A percentile compares a stretch with the other conserved stretches of the same genome.
Evolutionary conservation across 2,329 filamentous ascomycete genomes (phyloP).

Genomic region (Epicoccum nigrum): DNA sequence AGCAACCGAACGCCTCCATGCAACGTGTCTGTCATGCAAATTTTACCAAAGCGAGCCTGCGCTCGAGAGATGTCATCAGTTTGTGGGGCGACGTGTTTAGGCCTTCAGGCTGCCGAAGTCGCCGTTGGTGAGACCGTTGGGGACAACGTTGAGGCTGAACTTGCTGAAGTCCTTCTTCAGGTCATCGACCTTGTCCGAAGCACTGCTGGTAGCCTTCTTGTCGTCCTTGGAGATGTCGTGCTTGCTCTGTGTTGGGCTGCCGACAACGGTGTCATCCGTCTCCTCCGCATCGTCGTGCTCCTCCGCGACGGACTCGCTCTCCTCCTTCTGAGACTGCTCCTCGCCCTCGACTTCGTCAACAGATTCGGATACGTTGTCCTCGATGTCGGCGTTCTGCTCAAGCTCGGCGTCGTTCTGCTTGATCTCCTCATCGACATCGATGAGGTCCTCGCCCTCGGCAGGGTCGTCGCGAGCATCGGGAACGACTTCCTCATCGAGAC

Average conservation of each 20-base stretch:
- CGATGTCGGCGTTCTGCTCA: slow-evolving; percentile 34
- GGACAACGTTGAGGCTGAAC: slow-evolving; percentile 15
- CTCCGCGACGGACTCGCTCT: slow-evolving; percentile 4
- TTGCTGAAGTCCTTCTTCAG: slow-evolving; percentile 17
- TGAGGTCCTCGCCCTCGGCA: slow-evolving; percentile 46
- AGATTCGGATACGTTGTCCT: slow-evolving; percentile 24
- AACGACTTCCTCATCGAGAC: slow-evolving; percentile 55
- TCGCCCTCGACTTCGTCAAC: slow-evolving; percentile 16
- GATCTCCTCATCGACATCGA: slow-evolving; percentile 46
- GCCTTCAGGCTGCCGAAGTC: slow-evolving; percentile 17
- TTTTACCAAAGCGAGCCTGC: slow-evolving; percentile 7
- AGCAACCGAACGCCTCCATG: slow-evolving; percentile 9
- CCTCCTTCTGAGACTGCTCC: slow-evolving; percentile 27
- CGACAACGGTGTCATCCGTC: slow-evolving; percentile 18
- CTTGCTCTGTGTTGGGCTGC: slow-evolving; percentile 20
- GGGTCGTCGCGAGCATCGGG: slow-evolving; percentile 57
- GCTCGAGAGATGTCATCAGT: background rate
- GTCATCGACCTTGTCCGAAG: slow-evolving; percentile 7
- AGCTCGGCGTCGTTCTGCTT: slow-evolving; percentile 43
- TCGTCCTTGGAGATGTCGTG: slow-evolving; percentile 17
- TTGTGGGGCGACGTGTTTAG: background rate
- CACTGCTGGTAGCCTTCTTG: slow-evolving; percentile 8
- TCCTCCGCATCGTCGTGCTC: slow-evolving; percentile 14
- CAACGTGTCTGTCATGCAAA: slow-evolving; percentile 10
- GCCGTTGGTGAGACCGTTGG: slow-evolving; percentile 12